Evolutionary conservation across 2,329 filamentous ascomycete species (phyloP).

Genomic region (Penicillium corylophilum): DNA sequence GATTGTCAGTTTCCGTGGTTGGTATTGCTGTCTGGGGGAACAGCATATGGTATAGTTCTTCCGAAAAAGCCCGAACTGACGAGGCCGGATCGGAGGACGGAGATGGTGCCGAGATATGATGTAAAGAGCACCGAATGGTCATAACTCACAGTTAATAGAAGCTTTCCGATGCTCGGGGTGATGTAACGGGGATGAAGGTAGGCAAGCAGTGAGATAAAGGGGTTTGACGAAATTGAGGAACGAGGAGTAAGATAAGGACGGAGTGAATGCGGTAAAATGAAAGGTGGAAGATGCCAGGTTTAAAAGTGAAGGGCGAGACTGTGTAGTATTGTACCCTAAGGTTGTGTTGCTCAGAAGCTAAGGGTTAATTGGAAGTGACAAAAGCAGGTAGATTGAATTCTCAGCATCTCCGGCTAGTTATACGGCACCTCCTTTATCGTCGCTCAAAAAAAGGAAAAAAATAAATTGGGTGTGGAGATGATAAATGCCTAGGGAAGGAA

Average conservation of each 20-base stretch:
- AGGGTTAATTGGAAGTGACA: not conserved
- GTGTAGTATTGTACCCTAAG: not conserved
- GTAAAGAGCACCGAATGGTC: constrained; percentile 5
- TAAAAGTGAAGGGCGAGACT: not conserved
- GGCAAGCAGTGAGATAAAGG: not conserved
- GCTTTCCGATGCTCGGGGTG: not conserved
- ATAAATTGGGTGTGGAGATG: constrained; percentile 17
- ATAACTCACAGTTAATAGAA: constrained; percentile 13
- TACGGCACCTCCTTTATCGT: not conserved
- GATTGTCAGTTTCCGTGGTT: not conserved
- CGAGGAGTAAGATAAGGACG: not conserved
- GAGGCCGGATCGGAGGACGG: constrained; percentile 11
- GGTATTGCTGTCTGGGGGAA: not conserved
- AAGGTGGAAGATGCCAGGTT: not conserved
- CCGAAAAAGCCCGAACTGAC: constrained; percentile 18
- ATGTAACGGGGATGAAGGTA: not conserved
- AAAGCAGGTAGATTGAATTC: not conserved
- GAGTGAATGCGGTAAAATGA: not conserved
- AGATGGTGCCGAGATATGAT: constrained; percentile 10
- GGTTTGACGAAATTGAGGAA: not conserved
- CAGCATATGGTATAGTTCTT: constrained; percentile 1
- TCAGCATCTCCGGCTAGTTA: constrained; percentile 1
- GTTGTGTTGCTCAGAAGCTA: not conserved
- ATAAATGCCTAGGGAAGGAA: constrained; percentile 16
- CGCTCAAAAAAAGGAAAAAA: constrained; percentile 4